A percentile compares a stretch with the other conserved stretches of the same genome.
phyloP scores from a whole-genome alignment of 352 stramenopile genomes.

The Blastocystis sp. region DNA sequence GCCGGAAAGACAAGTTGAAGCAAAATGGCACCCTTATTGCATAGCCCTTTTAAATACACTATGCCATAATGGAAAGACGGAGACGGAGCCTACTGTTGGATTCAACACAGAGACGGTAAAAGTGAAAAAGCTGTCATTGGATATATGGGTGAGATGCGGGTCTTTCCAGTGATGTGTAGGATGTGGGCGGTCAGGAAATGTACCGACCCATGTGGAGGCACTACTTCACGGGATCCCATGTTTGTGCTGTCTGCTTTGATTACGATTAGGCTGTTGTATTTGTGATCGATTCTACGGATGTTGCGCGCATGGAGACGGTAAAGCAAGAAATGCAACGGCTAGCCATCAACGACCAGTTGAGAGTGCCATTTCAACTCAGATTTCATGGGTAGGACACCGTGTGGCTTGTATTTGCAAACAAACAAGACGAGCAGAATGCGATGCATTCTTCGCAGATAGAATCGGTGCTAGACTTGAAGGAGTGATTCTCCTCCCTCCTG shows the following conservation, averaged over 20 bases:
- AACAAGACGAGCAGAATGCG: slow-evolving; percentile 8
- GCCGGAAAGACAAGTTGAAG: slow-evolving; percentile 41
- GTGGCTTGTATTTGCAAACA: slow-evolving; percentile 28
- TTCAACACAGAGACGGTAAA: slow-evolving; percentile 21
- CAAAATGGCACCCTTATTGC: not conserved
- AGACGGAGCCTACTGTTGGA: not conserved
- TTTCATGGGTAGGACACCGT: not conserved
- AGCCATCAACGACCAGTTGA: not conserved
- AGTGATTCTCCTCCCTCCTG: not conserved
- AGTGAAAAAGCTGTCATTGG: slow-evolving; percentile 22
- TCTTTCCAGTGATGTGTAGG: not conserved
- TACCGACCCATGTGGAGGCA: slow-evolving; percentile 10
- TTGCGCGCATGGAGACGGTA: not conserved
- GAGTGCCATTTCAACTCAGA: not conserved
- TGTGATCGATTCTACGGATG: slow-evolving; percentile 24
- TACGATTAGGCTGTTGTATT: slow-evolving; percentile 25
- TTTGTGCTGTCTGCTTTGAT: not conserved
- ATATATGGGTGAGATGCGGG: slow-evolving; percentile 22
- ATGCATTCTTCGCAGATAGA: not conserved
- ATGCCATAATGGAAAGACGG: slow-evolving; percentile 6
- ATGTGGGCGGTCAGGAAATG: not conserved
- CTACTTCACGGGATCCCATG: slow-evolving; percentile 28
- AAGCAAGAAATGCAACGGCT: slow-evolving; percentile 11
- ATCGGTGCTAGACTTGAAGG: not conserved
- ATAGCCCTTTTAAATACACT: slow-evolving; percentile 35